phyloP scores from a whole-genome alignment of 2,329 filamentous ascomycete species.

The Colletotrichum siamense region DNA sequence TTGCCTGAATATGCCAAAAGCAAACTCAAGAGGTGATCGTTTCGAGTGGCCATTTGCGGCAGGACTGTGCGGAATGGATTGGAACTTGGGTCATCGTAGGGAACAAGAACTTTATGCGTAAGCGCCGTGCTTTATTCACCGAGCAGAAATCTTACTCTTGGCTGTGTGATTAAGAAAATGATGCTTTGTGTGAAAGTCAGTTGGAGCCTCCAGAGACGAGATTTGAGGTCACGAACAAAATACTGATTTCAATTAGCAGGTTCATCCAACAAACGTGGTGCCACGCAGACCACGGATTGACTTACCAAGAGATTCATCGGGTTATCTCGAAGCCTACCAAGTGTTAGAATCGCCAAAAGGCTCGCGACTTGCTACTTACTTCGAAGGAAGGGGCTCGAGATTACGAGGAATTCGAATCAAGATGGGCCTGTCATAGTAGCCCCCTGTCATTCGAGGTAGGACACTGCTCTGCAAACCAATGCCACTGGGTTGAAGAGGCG shows the following conservation, averaged over 20 bases:
- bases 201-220: not conserved
- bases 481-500: not conserved
- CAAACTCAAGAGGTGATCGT: conserved; percentile 76
- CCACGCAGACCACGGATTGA: not conserved
- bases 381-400: conserved; percentile 53
- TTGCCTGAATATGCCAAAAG: conserved; percentile 75
- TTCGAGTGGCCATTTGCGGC: conserved; percentile 68
- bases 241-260: conserved; percentile 42
- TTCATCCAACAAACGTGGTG: not conserved
- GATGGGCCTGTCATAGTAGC: conserved; percentile 75
- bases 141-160: conserved; percentile 49
- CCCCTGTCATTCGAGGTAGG: conserved; percentile 56
- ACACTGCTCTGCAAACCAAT: not conserved
- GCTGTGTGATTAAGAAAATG: conserved; percentile 82
- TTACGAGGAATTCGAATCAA: conserved; percentile 59
- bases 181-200: conserved; percentile 37
- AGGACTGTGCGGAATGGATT: conserved; percentile 58
- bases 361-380: conserved; percentile 29
- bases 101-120: conserved; percentile 51
- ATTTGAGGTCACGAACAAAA: conserved; percentile 43
- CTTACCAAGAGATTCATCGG: conserved; percentile 76
- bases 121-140: not conserved
- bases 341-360: conserved; percentile 35
- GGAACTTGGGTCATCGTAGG: conserved; percentile 57
- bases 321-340: conserved; percentile 66